phyloP scores from a whole-genome alignment of 192 early-diverging fungal genomes.

The Umbelopsis sp. region DNA sequence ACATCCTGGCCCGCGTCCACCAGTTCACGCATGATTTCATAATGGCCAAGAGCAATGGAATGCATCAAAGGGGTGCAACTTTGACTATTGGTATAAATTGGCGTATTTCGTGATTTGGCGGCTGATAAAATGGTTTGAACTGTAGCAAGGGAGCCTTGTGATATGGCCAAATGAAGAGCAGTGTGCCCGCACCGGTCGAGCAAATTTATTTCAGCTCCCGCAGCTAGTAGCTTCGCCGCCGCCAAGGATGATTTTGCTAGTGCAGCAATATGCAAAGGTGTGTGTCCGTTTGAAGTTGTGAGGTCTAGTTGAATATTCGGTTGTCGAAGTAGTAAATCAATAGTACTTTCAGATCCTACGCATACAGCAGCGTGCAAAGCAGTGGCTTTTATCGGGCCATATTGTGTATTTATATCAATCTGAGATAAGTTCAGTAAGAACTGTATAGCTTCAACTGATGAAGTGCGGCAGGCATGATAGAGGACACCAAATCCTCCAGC shows the following conservation, averaged over 20 bases:
- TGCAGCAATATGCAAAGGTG: conserved; percentile 8
- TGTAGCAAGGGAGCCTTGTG: neutral
- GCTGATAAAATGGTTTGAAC: neutral
- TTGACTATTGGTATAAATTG: neutral
- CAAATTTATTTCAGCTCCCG: conserved; percentile 1
- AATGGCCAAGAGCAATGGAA: conserved; percentile 8
- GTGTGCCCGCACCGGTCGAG: conserved; percentile 8
- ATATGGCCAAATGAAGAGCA: conserved; percentile 15
- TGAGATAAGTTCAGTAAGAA: conserved; percentile 5
- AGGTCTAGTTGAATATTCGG: neutral
- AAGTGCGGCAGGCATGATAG: conserved; percentile 7
- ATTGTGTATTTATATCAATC: conserved; percentile 8
- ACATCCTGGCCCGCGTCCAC: neutral
- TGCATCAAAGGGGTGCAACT: neutral
- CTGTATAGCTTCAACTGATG: conserved; percentile 4
- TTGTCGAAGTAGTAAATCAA: conserved; percentile 12
- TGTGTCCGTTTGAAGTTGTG: conserved; percentile 3
- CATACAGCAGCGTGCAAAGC: neutral
- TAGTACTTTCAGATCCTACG: neutral
- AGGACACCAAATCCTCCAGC: conserved; percentile 6
- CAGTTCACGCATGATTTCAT: conserved; percentile 8
- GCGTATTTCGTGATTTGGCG: neutral
- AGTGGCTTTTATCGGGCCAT: neutral
- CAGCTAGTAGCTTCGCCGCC: conserved; percentile 5
- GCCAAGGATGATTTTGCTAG: conserved; percentile 2